phyloP scores from a whole-genome alignment of 306 rosid genomes.

The Gastrolobium bilobum region DNA sequence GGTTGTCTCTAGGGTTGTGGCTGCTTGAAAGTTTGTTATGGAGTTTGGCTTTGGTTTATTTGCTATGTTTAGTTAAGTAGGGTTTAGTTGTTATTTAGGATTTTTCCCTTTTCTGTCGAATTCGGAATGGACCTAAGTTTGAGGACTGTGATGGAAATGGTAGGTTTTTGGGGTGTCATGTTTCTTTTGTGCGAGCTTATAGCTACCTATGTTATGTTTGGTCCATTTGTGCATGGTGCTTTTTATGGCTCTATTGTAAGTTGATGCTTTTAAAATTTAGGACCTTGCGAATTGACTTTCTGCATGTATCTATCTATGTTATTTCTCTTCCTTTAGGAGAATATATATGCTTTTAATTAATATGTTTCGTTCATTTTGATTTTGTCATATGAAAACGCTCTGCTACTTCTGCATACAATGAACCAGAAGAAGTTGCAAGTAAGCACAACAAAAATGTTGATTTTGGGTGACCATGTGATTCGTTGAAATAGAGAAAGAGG shows the following conservation, averaged over 20 bases:
- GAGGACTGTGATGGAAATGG: neutral
- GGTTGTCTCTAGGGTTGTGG: slow-evolving; percentile 64
- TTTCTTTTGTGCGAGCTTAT: too few species aligned
- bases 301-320: too few species aligned
- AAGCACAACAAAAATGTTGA: neutral
- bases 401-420: neutral
- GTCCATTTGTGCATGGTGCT: neutral
- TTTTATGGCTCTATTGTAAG: neutral
- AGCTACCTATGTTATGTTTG: neutral
- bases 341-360: too few species aligned
- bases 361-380: too few species aligned
- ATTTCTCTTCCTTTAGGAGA: too few species aligned
- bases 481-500: neutral
- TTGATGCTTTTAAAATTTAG: neutral
- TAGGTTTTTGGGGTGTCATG: neutral
- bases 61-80: neutral
- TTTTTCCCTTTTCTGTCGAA: neutral
- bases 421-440: neutral
- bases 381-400: neutral
- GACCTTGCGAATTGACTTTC: neutral
- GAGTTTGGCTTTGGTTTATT: neutral
- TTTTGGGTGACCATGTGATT: neutral
- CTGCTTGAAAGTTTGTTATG: neutral
- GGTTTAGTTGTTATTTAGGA: neutral
- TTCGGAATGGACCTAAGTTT: neutral